Conservation (phyloP, 2,329 filamentous ascomycete species). For the Ophiostoma sp. region DNA sequence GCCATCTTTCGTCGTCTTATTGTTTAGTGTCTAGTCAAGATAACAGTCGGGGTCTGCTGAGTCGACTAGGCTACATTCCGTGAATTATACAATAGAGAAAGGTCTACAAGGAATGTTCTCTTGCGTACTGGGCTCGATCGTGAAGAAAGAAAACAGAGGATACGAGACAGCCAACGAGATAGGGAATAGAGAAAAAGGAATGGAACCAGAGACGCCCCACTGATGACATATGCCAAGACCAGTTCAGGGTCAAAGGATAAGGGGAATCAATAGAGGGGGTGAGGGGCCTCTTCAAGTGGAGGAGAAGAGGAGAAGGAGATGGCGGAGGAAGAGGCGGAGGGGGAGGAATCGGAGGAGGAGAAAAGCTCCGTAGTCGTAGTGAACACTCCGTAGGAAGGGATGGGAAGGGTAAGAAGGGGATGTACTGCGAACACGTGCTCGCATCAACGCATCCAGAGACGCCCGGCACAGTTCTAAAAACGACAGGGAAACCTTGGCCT, state of each 20-base stretch:
- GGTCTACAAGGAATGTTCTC: too few relatives aligned
- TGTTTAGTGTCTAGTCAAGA: too few relatives aligned
- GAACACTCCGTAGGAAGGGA: too few relatives aligned
- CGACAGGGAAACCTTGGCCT: not conserved
- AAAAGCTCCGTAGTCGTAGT: not conserved
- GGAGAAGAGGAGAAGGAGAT: not conserved
- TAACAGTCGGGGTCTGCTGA: too few relatives aligned
- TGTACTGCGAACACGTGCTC: not conserved
- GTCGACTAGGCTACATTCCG: too few relatives aligned
- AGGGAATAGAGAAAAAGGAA: not conserved
- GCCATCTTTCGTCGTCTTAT: too few relatives aligned
- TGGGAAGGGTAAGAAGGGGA: not conserved
- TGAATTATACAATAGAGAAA: too few relatives aligned
- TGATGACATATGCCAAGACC: slow-evolving; percentile 1
- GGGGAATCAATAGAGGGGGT: not conserved
- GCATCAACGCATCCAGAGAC: too few relatives aligned
- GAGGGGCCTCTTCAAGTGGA: not conserved
- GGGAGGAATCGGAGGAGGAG: not conserved
- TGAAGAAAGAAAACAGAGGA: not conserved
- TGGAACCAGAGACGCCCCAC: not conserved
- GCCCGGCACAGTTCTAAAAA: not conserved
- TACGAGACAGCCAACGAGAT: not conserved
- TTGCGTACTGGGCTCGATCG: not conserved
- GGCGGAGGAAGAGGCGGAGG: not conserved
- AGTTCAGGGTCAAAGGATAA: not conserved